Evolutionary conservation across 1,139 yeast genomes (phyloP).

Genomic region (Debaryomycetaceae sp.): DNA sequence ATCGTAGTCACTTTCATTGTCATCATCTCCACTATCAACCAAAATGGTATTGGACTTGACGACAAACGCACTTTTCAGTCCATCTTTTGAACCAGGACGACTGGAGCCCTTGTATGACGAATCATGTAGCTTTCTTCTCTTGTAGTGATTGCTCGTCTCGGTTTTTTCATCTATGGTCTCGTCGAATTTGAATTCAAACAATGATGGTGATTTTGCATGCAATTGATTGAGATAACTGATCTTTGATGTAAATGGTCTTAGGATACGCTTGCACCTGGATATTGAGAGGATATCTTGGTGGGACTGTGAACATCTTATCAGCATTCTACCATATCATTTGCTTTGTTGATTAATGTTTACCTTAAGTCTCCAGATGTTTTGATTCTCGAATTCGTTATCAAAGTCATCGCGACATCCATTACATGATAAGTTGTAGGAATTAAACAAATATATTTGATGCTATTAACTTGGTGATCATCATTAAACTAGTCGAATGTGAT

Average conservation of each 20-base stretch:
- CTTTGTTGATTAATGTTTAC: background rate
- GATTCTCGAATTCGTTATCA: background rate
- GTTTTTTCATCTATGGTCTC: background rate
- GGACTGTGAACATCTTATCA: conserved; percentile 1
- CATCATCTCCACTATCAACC: background rate
- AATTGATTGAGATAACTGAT: conserved; percentile 32
- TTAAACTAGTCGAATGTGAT: conserved; percentile 53
- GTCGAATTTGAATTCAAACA: conserved; percentile 12
- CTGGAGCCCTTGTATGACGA: background rate
- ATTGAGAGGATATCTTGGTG: conserved; percentile 3
- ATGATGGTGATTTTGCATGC: conserved; percentile 20
- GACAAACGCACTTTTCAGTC: background rate
- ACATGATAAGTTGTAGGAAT: background rate
- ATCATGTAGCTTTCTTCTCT: background rate
- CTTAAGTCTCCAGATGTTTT: background rate
- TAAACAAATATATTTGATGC: too few species aligned
- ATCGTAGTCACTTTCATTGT: conserved; percentile 2
- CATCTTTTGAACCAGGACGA: background rate
- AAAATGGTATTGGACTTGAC: background rate
- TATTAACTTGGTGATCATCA: too few species aligned
- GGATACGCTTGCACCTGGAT: conserved; percentile 30
- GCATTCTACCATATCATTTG: background rate
- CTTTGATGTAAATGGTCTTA: conserved; percentile 36
- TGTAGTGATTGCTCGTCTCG: background rate
- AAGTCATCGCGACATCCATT: background rate